These are phyloP conservation scores for Gnetum montanum DNA, from an alignment of 75 land plant species.

Conservation along the genomic window DNA sequence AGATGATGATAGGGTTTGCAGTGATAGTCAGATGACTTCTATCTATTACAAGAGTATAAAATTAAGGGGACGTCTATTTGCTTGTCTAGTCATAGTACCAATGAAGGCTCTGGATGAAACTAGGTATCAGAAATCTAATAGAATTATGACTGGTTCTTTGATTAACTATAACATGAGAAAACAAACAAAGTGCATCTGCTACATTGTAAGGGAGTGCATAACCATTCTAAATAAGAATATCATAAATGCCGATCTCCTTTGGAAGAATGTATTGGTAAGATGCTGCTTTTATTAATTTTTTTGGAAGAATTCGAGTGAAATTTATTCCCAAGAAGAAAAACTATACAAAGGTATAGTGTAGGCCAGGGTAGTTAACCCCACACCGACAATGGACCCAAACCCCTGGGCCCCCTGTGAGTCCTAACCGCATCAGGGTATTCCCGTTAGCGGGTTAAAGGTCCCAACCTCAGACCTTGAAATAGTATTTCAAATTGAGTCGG, in stretches of 20 bases:
- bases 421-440: no score
- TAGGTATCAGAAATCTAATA: conserved; percentile 14
- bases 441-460: no score
- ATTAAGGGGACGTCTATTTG: conserved; percentile 36
- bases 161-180: not conserved
- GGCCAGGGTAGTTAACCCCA: no score
- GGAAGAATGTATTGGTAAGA: conserved; percentile 57
- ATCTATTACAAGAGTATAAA: conserved; percentile 29
- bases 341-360: no score
- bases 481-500: no score
- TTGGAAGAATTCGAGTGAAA: not conserved
- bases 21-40: conserved; percentile 17
- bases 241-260: conserved; percentile 29
- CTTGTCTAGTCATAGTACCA: conserved; percentile 32
- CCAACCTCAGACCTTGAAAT: no score
- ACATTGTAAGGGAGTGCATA: conserved; percentile 31
- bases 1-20: conserved; percentile 15
- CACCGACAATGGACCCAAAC: no score
- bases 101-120: conserved; percentile 14
- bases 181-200: conserved; percentile 16
- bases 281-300: not conserved
- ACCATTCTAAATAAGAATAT: conserved; percentile 27
- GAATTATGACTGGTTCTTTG: not conserved
- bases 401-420: no score
- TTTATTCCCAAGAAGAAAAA: no score